These are phyloP conservation scores for Suillus discolor DNA, from an alignment of 768 basidiomycete genomes.

Conservation along the genomic window DNA sequence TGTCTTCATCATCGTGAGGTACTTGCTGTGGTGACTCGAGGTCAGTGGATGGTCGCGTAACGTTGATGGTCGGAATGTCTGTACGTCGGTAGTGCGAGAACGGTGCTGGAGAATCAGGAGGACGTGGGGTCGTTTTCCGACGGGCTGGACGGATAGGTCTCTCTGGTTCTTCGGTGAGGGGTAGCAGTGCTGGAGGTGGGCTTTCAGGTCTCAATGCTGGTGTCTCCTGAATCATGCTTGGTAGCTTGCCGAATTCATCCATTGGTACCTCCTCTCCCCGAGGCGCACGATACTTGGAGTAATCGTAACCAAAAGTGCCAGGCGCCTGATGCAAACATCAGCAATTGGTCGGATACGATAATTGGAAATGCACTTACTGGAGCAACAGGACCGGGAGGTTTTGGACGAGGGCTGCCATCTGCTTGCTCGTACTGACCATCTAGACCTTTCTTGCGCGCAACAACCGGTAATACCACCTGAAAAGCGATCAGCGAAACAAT, in stretches of 20 bases:
- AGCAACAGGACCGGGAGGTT: constrained; percentile 32
- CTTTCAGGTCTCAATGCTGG: constrained; percentile 21
- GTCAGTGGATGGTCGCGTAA: constrained; percentile 33
- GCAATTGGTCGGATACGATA: constrained; percentile 11
- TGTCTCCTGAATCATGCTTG: constrained; percentile 21
- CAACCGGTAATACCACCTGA: constrained; percentile 82
- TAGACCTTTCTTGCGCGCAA: constrained; percentile 81
- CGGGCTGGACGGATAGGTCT: constrained; percentile 29
- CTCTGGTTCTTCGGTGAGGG: constrained; percentile 30
- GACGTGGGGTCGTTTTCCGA: constrained; percentile 21
- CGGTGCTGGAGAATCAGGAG: constrained; percentile 58
- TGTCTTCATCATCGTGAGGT: constrained; percentile 47
- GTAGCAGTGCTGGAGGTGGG: constrained; percentile 16
- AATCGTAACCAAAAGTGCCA: constrained; percentile 81
- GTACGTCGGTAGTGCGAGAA: constrained; percentile 56
- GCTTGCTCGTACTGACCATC: constrained; percentile 69
- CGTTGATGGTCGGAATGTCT: constrained; percentile 35
- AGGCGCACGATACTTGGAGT: constrained; percentile 64
- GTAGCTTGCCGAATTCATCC: constrained; percentile 64
- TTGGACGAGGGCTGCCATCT: constrained; percentile 67
- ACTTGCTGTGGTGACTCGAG: constrained; percentile 28
- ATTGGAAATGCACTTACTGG: constrained; percentile 5
- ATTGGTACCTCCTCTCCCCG: constrained; percentile 54
- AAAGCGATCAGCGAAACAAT: constrained; percentile 11
- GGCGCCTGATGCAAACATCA: constrained; percentile 54